These are phyloP conservation scores for Kuraishia cidri DNA, from an alignment of 805 yeast species.

Conservation along the genomic window DNA sequence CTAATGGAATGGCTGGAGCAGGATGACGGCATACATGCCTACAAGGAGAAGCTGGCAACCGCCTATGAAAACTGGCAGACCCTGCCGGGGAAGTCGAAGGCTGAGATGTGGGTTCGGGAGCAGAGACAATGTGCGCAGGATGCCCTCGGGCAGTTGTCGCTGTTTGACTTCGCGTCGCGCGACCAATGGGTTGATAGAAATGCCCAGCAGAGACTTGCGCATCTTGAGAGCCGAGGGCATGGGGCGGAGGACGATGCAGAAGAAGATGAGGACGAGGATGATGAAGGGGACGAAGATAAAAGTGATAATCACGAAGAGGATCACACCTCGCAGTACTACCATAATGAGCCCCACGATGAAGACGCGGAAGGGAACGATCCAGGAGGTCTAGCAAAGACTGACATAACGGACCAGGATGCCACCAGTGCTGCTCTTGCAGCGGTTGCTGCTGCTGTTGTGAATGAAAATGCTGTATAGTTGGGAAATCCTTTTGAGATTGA, in stretches of 20 bases:
- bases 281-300: too few relatives aligned
- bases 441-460: slow-evolving; percentile 19
- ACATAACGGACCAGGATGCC: slow-evolving; percentile 6
- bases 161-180: slow-evolving; percentile 33
- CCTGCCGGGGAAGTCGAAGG: slow-evolving; percentile 21
- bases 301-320: background rate
- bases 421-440: slow-evolving; percentile 19
- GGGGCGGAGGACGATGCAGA: too few relatives aligned
- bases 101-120: slow-evolving; percentile 35
- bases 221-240: too few relatives aligned
- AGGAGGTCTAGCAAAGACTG: slow-evolving; percentile 1
- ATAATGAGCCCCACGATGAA: slow-evolving; percentile 3
- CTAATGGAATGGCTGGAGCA: slow-evolving; percentile 13
- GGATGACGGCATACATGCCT: slow-evolving; percentile 6
- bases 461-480: too few relatives aligned
- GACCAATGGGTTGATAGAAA: slow-evolving; percentile 20
- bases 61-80: slow-evolving; percentile 38
- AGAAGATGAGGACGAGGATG: slow-evolving; percentile 2
- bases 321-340: background rate
- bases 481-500: too few relatives aligned
- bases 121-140: slow-evolving; percentile 34
- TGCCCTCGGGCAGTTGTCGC: slow-evolving; percentile 26
- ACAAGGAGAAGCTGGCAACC: slow-evolving; percentile 27
- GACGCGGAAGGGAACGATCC: slow-evolving; percentile 4
- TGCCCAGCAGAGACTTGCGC: too few relatives aligned